phyloP scores from a whole-genome alignment of 75 land plant genomes.

The Chamaecyparis obtusa region DNA sequence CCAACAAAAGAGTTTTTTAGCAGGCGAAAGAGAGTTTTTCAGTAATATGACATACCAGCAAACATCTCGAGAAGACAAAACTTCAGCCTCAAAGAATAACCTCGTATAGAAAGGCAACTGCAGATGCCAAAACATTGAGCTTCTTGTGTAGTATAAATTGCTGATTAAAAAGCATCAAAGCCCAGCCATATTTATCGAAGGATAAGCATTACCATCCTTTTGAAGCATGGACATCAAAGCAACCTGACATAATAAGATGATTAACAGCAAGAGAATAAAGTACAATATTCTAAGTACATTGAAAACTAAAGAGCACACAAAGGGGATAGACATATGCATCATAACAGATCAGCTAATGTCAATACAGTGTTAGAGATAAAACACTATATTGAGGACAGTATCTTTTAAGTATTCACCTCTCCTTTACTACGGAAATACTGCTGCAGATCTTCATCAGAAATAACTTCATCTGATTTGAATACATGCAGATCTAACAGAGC shows the following conservation, averaged over 20 bases:
- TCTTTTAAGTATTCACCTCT: conserved; percentile 14
- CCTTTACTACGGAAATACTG: conserved; percentile 32
- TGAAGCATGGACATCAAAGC: conserved; percentile 7
- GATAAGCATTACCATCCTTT: background rate
- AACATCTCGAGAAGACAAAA: conserved; percentile 2
- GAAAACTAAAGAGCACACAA: background rate
- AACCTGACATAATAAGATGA: background rate
- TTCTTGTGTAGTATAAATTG: background rate
- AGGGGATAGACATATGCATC: background rate
- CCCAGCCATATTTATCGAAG: background rate
- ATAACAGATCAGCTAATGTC: background rate
- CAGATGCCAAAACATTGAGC: background rate
- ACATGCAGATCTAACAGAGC: conserved; percentile 57
- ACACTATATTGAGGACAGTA: background rate
- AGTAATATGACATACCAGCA: background rate
- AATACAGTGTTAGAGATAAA: background rate
- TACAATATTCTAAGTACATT: background rate
- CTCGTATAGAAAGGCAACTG: background rate
- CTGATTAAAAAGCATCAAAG: background rate
- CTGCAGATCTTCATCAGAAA: conserved; percentile 25
- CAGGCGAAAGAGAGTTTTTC: background rate
- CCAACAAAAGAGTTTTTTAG: background rate
- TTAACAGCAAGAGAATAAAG: background rate
- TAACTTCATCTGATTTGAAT: conserved; percentile 25
- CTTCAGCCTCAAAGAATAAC: background rate